Evolutionary conservation across 768 basidiomycete genomes (phyloP).

Genomic region (Collybia sordida): DNA sequence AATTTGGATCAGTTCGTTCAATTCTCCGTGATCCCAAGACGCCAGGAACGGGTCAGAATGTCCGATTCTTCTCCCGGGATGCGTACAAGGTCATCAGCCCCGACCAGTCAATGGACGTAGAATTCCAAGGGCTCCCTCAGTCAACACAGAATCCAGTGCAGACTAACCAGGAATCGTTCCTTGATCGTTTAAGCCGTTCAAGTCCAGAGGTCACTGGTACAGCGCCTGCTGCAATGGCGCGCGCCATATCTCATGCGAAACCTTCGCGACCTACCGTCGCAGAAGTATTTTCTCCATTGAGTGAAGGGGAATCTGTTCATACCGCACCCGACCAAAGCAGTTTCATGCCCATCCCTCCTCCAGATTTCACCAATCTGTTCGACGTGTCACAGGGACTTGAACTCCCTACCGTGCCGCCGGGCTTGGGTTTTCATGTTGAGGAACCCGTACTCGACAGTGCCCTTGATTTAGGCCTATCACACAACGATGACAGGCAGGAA

Average conservation of each 20-base stretch:
- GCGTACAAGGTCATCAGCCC: slow-evolving; percentile 66
- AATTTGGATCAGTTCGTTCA: slow-evolving; percentile 60
- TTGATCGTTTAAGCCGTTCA: slow-evolving; percentile 30
- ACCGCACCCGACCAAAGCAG: slow-evolving; percentile 14
- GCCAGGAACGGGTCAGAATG: slow-evolving; percentile 76
- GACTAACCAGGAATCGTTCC: slow-evolving; percentile 20
- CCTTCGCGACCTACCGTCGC: slow-evolving; percentile 42
- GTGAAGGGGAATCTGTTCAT: slow-evolving; percentile 16
- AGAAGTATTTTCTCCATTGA: slow-evolving; percentile 51
- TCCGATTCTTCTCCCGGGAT: slow-evolving; percentile 74
- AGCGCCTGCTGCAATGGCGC: slow-evolving; percentile 25
- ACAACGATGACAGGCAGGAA: slow-evolving; percentile 26
- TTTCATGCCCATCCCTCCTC: slow-evolving; percentile 38
- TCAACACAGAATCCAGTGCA: slow-evolving; percentile 18
- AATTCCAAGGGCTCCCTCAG: slow-evolving; percentile 30
- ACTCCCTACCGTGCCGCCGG: slow-evolving; percentile 46
- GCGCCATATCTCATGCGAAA: slow-evolving; percentile 32
- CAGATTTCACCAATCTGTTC: slow-evolving; percentile 52
- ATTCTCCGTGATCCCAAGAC: slow-evolving; percentile 72
- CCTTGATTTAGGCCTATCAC: slow-evolving; percentile 32
- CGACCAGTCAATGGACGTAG: slow-evolving; percentile 51
- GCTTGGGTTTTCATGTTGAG: slow-evolving; percentile 38
- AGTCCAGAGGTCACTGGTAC: slow-evolving; percentile 24
- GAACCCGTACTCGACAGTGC: slow-evolving; percentile 32
- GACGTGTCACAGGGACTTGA: slow-evolving; percentile 59